Percentiles rank a stretch among this genome's conserved stretches.
These are phyloP conservation scores for Annona squamosa DNA, from an alignment of 164 flowering plant genomes.

Conservation along the genomic window DNA sequence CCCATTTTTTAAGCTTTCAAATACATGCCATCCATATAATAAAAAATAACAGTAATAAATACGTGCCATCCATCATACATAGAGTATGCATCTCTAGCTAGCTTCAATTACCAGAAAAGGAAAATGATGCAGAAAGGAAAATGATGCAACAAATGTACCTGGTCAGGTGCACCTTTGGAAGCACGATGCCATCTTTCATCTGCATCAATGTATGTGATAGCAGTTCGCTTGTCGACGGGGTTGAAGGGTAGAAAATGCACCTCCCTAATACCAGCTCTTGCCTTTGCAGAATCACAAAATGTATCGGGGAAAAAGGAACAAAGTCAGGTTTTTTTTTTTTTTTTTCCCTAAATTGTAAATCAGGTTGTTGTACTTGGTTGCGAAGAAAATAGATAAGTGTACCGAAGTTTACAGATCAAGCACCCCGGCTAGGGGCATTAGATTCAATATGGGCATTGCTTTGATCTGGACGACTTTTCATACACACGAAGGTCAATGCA, in stretches of 20 bases:
- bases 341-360: too few relatives aligned
- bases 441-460: too few relatives aligned
- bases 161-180: conserved; percentile 42
- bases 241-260: conserved; percentile 35
- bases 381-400: too few relatives aligned
- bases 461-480: too few relatives aligned
- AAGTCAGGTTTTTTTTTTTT: background rate
- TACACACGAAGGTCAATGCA: too few relatives aligned
- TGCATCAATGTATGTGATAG: conserved; percentile 30
- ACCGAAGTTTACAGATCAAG: too few relatives aligned
- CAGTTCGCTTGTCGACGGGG: conserved; percentile 39
- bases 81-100: too few relatives aligned
- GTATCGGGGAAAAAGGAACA: background rate
- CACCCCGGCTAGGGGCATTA: too few relatives aligned
- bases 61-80: too few relatives aligned
- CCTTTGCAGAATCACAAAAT: conserved; percentile 9
- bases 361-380: too few relatives aligned
- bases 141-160: conserved; percentile 9
- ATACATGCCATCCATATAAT: background rate
- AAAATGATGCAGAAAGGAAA: too few relatives aligned
- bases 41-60: background rate
- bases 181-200: conserved; percentile 37
- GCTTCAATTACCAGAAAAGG: too few relatives aligned
- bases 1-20: background rate
- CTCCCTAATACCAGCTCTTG: conserved; percentile 33